Evolutionary conservation across 2,329 filamentous ascomycete genomes (phyloP).

Genomic region (Ophiostoma perfectum): DNA sequence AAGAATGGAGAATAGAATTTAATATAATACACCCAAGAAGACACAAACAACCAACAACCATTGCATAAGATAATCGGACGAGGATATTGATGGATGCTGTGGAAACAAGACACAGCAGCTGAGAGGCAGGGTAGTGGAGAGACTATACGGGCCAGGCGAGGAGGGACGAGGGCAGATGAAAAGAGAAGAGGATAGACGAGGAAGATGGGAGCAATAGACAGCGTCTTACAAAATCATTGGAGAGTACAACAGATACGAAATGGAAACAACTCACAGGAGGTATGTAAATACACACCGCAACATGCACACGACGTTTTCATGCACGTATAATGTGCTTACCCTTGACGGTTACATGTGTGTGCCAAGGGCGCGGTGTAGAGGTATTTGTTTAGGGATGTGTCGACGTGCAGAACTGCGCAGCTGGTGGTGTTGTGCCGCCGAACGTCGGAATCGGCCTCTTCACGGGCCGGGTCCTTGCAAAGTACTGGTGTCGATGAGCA

Average conservation of each 20-base stretch:
- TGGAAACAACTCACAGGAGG: not conserved
- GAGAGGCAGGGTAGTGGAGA: not conserved
- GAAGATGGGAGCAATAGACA: not conserved
- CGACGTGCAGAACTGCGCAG: no score
- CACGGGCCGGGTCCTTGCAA: not conserved
- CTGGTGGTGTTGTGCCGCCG: not conserved
- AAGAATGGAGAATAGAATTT: not conserved
- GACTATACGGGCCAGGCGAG: not conserved
- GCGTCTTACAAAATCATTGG: not conserved
- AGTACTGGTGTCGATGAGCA: not conserved
- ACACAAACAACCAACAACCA: not conserved
- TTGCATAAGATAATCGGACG: not conserved
- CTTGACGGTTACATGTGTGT: not conserved
- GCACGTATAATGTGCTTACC: not conserved
- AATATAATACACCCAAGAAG: not conserved
- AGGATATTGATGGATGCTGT: not conserved
- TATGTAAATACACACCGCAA: not conserved
- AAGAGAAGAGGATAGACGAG: not conserved
- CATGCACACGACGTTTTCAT: not conserved
- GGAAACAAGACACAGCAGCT: not conserved
- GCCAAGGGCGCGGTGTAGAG: not conserved
- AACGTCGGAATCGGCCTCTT: not conserved
- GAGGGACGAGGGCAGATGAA: not conserved
- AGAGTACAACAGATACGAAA: not conserved
- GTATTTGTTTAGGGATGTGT: not conserved